Evolutionary conservation across 306 rosid species (phyloP), one percentile per base, ranked within the genome.

Genomic region (Glycine soja): DNA sequence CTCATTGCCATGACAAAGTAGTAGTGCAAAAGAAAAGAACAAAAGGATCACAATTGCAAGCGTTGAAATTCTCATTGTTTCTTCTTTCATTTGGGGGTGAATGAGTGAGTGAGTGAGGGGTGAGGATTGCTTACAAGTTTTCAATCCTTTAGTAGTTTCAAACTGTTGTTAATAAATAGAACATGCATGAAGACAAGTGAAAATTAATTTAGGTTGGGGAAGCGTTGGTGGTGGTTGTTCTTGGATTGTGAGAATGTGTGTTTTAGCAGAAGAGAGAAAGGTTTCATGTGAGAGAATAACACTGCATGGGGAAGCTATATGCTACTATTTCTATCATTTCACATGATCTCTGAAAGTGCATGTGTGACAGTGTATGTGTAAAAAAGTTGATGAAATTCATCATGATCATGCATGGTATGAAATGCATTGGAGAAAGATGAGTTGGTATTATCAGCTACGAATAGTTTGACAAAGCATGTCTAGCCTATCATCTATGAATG

Each of bases 261-360:
- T 6, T 47, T 32, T 24, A 6, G 66, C 73, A 62, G 74, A 43
- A 48, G 54, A 61, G 46, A 72, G 43, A 38, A 59, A 34, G 45
- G 48, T 32, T 38, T 24, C 30, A 24, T 65, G 63, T 61, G n/a
- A 24, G 30, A 16, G 6, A 38, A 38, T 4, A 38, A 14, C 1
- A 15, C 30, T 70, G 84, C 85, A 78, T 77, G 70, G 77, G 30
- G 30, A 24, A 24, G 30, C 30, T 24, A 24, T 24, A 24, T 65
- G 57, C 11, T 24, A 24, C 30, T 24, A 24, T 24, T 24, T 16
- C 12, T 12, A 10, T 32, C 18, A 3, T 62, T 10, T 68, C 65
- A 61, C 57, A 46, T 46, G 80, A 68, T 86, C 53, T 84, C 5
- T 63, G 46, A 62, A 82, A 36, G 40, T 36, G n/a, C n/a, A n/a